Evolutionary conservation across 108 stramenopile species (phyloP), one percentile per base, ranked within the genome.

Genomic region (Nannochloropsis gaditana): DNA sequence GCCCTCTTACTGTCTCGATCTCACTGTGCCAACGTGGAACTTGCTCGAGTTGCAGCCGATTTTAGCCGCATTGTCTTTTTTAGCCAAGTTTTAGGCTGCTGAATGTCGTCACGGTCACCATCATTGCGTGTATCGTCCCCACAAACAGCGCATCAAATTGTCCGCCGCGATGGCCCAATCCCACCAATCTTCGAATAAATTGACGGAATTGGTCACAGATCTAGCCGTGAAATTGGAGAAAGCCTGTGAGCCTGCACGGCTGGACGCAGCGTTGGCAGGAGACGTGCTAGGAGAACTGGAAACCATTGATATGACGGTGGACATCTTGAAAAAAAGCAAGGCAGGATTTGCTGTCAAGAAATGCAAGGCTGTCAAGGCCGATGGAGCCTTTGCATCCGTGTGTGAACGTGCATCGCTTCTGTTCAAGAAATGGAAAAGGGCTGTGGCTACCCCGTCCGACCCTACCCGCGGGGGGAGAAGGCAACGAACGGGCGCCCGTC

Each of bases 351-450:
- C 59, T n/a, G 59, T 73, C 59, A 73, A 73, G 59, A 73, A 73
- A 8, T 73, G 59, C 59, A 73, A 73, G 59, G 59, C 59, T 15
- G 59, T 73, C 59, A 73, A 73, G 59, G 59, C 59, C 3, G 59
- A 73, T 15, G 59, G 59, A n/a, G n/a, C n/a, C 2, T 73, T 73
- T n/a, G 59, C 15, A n/a, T 15, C 59, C 59, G 59, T 73, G 59
- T n/a, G 8, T 73, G 59, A 73, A 73, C 59, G 59, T 15, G 59
- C 59, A n/a, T 15, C 19, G 59, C 3, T 73, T 0, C 59, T 73
- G 59, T n/a, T 73, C 19, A 73, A 73, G 59, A 73, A 73, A n/a
- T 73, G 59, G 59, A 73, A 73, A n/a, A 73, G n/a, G n/a, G 59
- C n/a, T 15, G 59, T 73, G 59, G 59, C 59, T 15, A n/a, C 59